A percentile compares a stretch with the other conserved stretches of the same genome.
Conservation (phyloP, 129 eudicot genomes). For the Flaveria linearis region DNA sequence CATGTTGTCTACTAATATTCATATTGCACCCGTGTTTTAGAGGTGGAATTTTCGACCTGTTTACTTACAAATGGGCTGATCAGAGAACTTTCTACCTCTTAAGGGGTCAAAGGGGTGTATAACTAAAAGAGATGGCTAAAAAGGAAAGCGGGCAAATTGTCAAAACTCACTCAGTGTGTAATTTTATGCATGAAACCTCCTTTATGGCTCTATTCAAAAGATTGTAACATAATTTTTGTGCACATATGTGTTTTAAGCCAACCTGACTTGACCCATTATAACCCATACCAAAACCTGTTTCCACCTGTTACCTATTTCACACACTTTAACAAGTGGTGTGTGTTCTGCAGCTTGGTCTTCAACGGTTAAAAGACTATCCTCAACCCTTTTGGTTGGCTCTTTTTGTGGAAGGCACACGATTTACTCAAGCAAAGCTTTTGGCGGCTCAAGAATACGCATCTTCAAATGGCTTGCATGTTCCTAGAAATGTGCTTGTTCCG, state of each 20-base stretch:
- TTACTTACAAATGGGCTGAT: not conserved
- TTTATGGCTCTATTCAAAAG: not conserved
- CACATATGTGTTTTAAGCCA: not conserved
- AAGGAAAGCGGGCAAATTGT: not conserved
- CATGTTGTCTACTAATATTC: slow-evolving; percentile 2
- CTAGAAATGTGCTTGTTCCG: slow-evolving; percentile 84
- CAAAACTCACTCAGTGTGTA: not conserved
- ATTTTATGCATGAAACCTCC: not conserved
- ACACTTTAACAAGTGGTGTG: slow-evolving; percentile 6
- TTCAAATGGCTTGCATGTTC: slow-evolving; percentile 73
- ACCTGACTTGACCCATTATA: no score
- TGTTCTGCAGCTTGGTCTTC: slow-evolving; percentile 67
- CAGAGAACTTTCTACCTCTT: not conserved
- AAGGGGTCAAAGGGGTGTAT: not conserved
- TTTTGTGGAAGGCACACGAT: slow-evolving; percentile 90
- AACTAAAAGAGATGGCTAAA: not conserved
- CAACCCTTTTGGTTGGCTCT: slow-evolving; percentile 90
- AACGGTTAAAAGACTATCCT: slow-evolving; percentile 73
- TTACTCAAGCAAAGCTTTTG: slow-evolving; percentile 83
- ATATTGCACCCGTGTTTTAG: not conserved
- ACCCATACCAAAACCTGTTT: not conserved
- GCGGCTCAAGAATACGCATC: slow-evolving; percentile 95
- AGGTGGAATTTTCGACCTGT: not conserved
- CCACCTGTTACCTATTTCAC: not conserved
- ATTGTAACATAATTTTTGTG: not conserved